These are phyloP conservation scores for Ligustrum vulgare DNA, from an alignment of 257 asterid genomes.

Conservation along the genomic window DNA sequence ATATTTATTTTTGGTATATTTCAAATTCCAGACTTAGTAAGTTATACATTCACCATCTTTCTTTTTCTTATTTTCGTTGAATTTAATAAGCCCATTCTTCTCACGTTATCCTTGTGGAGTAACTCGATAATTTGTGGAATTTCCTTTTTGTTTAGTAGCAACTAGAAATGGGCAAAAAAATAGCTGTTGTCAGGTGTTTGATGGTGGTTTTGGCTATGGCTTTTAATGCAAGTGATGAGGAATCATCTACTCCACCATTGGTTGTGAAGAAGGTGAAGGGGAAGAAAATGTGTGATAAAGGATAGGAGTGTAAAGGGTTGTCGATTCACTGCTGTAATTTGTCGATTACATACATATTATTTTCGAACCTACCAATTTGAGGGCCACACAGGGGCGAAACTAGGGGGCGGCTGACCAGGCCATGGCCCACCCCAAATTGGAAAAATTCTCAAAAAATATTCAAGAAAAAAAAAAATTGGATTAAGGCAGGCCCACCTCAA, in stretches of 20 bases:
- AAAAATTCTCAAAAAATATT: no score
- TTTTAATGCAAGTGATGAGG: conserved; percentile 29
- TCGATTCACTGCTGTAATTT: conserved; percentile 73
- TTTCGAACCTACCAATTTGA: conserved; percentile 78
- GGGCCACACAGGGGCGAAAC: background rate
- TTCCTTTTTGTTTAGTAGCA: background rate
- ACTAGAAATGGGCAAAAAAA: conserved; percentile 40
- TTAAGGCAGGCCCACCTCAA: no score
- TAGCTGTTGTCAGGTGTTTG: conserved; percentile 34
- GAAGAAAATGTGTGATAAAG: conserved; percentile 60
- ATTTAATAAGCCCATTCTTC: background rate
- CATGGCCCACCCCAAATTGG: no score
- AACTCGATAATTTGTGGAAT: background rate
- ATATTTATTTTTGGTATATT: no score
- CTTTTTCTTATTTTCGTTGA: background rate
- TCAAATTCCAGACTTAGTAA: background rate
- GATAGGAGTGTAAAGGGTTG: conserved; percentile 66
- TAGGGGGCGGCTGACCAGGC: no score
- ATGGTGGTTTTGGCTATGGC: conserved; percentile 21
- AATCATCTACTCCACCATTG: conserved; percentile 47
- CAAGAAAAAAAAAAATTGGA: no score
- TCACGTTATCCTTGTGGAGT: background rate
- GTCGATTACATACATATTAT: conserved; percentile 64
- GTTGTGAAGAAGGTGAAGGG: conserved; percentile 58
- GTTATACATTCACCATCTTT: background rate